Evolutionary conservation across 2,329 filamentous ascomycete species (phyloP).

Genomic region (Talaromyces amestolkiae): DNA sequence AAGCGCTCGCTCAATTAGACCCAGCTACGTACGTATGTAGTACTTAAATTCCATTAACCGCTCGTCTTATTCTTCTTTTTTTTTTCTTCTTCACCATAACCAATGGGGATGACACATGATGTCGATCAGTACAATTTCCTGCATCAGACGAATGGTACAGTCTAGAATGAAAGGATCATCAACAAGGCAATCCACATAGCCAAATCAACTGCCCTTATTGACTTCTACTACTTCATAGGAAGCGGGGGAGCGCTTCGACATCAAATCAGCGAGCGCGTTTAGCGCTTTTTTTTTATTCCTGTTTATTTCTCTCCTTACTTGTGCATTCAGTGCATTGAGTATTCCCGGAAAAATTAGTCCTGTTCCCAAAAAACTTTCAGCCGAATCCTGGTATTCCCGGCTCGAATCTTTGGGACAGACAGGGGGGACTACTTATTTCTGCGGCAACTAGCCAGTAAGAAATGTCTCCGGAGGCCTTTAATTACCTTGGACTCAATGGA

Average conservation of each 20-base stretch:
- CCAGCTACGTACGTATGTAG: background rate
- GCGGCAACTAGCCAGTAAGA: background rate
- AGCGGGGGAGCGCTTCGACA: constrained; percentile 1
- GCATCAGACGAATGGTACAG: background rate
- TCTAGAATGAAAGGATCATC: background rate
- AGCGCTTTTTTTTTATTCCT: background rate
- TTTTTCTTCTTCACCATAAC: background rate
- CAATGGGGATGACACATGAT: background rate
- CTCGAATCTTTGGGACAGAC: background rate
- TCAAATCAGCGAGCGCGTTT: background rate
- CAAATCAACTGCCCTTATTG: too few species aligned
- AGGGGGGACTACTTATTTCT: too few species aligned
- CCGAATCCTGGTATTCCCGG: background rate
- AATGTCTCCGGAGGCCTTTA: background rate
- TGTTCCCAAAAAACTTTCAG: background rate
- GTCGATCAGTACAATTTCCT: background rate
- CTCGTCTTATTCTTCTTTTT: background rate
- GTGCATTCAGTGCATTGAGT: background rate
- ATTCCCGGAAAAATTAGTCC: background rate
- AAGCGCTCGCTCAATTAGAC: background rate
- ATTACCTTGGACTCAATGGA: too few species aligned
- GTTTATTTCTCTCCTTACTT: background rate
- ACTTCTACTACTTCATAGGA: too few species aligned
- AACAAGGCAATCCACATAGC: background rate
- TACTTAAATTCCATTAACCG: background rate